Evolutionary conservation across 352 stramenopile species (phyloP).

Genomic region (Globisporangium irregulare): DNA sequence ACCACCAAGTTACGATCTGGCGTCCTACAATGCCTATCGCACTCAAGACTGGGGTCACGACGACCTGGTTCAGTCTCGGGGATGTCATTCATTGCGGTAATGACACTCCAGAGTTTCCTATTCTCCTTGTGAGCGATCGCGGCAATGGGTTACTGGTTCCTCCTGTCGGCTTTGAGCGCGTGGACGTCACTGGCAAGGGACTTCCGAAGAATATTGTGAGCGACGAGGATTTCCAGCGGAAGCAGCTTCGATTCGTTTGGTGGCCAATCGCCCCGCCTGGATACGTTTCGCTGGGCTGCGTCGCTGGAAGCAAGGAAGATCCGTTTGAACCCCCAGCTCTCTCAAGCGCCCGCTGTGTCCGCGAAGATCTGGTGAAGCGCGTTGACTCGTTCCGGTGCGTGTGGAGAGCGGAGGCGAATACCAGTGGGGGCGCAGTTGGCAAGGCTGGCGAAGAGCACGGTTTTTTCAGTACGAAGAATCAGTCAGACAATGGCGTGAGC

Average conservation of each 20-base stretch:
- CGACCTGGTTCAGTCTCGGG: conserved; percentile 67
- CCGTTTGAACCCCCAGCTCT: conserved; percentile 68
- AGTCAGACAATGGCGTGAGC: conserved; percentile 26
- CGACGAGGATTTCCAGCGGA: conserved; percentile 74
- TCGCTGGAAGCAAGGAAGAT: conserved; percentile 78
- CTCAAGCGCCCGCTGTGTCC: conserved; percentile 55
- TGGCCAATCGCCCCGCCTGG: conserved; percentile 76
- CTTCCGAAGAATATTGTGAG: conserved; percentile 74
- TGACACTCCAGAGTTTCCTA: conserved; percentile 49
- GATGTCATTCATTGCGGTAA: conserved; percentile 67
- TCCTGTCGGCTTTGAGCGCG: conserved; percentile 73
- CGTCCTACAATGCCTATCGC: conserved; percentile 43
- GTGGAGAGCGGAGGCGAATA: conserved; percentile 48
- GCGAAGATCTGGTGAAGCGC: conserved; percentile 71
- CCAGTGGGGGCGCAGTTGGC: conserved; percentile 26
- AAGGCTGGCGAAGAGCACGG: conserved; percentile 17
- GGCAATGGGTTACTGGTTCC: conserved; percentile 46
- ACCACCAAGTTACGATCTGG: conserved; percentile 75
- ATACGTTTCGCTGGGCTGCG: conserved; percentile 71
- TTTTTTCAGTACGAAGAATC: conserved; percentile 32
- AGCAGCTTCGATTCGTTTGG: conserved; percentile 81
- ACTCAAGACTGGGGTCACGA: conserved; percentile 28
- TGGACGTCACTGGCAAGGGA: conserved; percentile 81
- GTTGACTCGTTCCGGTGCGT: conserved; percentile 60
- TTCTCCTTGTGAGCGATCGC: conserved; percentile 62